Percentiles rank a stretch among this genome's conserved stretches.
Evolutionary conservation across 768 basidiomycete species (phyloP).

Genomic region (Pisolithus microcarpus): DNA sequence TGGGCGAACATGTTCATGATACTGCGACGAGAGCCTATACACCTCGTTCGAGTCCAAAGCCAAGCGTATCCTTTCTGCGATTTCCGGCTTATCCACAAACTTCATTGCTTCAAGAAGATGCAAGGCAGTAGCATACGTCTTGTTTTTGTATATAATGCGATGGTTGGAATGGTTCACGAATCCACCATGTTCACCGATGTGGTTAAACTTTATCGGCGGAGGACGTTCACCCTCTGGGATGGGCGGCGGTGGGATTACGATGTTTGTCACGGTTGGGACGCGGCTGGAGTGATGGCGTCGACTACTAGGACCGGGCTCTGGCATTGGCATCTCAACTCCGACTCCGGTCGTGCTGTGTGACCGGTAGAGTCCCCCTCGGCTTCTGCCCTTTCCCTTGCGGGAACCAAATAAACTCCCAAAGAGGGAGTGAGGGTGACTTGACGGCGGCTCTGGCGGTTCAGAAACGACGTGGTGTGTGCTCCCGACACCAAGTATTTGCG

Average conservation of each 20-base stretch:
- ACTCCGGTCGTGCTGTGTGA: constrained; percentile 30
- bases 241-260: constrained; percentile 18
- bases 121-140: constrained; percentile 58
- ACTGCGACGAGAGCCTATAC: constrained; percentile 27
- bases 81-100: constrained; percentile 45
- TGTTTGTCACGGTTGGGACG: constrained; percentile 13
- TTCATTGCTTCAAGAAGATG: constrained; percentile 76
- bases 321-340: constrained; percentile 7
- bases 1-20: constrained; percentile 32
- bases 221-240: constrained; percentile 16
- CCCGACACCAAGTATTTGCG: constrained; percentile 10
- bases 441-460: constrained; percentile 16
- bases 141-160: constrained; percentile 47
- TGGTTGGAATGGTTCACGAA: constrained; percentile 67
- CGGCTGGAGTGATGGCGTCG: constrained; percentile 12
- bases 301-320: constrained; percentile 12
- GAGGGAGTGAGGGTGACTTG: constrained; percentile 9
- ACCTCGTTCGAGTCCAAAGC: constrained; percentile 34
- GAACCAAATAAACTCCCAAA: constrained; percentile 16
- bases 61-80: constrained; percentile 51
- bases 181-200: constrained; percentile 33
- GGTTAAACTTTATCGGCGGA: constrained; percentile 36
- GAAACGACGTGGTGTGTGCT: neutral
- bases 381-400: constrained; percentile 27
- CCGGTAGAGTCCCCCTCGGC: constrained; percentile 39